phyloP scores from a whole-genome alignment of 2,329 filamentous ascomycete genomes.

The Phialemoniopsis sp. region DNA sequence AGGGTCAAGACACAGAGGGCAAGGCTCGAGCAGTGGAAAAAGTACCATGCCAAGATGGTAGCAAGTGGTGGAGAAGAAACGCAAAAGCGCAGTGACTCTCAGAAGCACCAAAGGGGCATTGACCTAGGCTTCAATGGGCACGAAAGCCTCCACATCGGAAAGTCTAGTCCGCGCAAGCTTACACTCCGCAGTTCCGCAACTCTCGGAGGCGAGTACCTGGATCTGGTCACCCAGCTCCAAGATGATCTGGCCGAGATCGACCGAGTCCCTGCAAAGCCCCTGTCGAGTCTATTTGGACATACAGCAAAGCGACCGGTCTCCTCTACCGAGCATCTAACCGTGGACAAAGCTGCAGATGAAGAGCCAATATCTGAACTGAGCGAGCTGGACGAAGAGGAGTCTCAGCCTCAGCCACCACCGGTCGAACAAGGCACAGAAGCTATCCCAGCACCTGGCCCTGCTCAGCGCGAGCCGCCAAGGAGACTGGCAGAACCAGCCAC shows the following conservation, averaged over 20 bases:
- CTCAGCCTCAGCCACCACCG: constrained; percentile 2
- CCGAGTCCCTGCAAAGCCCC: constrained; percentile 12
- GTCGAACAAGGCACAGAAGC: background rate
- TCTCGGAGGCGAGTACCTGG: constrained; percentile 36
- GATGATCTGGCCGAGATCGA: constrained; percentile 29
- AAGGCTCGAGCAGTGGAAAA: constrained; percentile 69
- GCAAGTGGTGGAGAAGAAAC: too few species aligned
- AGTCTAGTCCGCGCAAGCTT: constrained; percentile 21
- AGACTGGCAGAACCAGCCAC: too few species aligned
- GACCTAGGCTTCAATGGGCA: constrained; percentile 53
- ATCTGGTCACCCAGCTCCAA: constrained; percentile 35
- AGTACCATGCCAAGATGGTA: constrained; percentile 48
- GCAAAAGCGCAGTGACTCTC: too few species aligned
- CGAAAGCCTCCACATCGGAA: constrained; percentile 39
- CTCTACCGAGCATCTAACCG: background rate
- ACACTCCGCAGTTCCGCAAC: constrained; percentile 8
- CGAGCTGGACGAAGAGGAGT: constrained; percentile 42
- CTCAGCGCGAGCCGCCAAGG: constrained; percentile 15
- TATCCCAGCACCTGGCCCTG: constrained; percentile 2
- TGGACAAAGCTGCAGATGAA: constrained; percentile 9
- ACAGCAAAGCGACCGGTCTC: background rate
- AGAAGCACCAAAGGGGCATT: constrained; percentile 31
- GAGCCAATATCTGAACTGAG: constrained; percentile 45
- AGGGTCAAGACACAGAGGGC: constrained; percentile 64
- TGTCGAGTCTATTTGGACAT: constrained; percentile 11